Base-by-base conservation (phyloP, 495 filamentous ascomycete genomes). In the Tirmania nivea region DNA sequence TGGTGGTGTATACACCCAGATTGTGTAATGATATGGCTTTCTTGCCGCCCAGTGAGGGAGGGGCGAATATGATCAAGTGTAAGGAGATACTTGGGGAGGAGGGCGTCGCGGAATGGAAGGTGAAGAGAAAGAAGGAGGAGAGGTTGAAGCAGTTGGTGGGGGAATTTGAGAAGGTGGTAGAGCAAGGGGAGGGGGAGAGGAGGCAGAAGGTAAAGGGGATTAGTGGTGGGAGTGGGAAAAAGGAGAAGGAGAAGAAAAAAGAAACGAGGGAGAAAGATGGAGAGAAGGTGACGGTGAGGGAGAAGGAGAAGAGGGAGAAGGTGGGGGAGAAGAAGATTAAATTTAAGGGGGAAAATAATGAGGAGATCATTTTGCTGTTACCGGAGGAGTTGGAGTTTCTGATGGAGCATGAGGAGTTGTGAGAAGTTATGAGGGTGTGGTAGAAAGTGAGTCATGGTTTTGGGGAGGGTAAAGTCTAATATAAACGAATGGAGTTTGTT, bases 21-120 rank as follows among this genome's bases (percentile, higher is more conserved):
- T 77, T 97, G 48, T 97, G 90, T 67, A 80, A 83, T 63, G 90
- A 97, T 57, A 78, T 87, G 20, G 88, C 89, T 7, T 97, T 97
- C 67, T 71, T 84, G 39, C 87, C 89, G 9, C 85, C 87, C 1
- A 81, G 86, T 54, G 78, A 84, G 52, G 82, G 81, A 55, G 78
- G 79, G 52, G 79, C 86, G 7, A 78, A 94, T 62, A 63, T 75
- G 2, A 86, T 97, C 35, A 75, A 77, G 54, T 97, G 90, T 61
- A 74, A 75, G 8, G 76, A 79, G 52, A 78, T 94, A 49, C 67
- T 92, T 17, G 57, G 61, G 10, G 66, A 68, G 5, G 73, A 80
- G 1, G 68, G 70, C 10, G 74, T 82, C 35, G 68, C 78, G 37
- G 63, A 68, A 5, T 84, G 80, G 78, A 73, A 75, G 34, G 65